These are phyloP conservation scores for Nannochloris sp. DNA, from an alignment of 139 green algal genomes.

Conservation along the genomic window DNA sequence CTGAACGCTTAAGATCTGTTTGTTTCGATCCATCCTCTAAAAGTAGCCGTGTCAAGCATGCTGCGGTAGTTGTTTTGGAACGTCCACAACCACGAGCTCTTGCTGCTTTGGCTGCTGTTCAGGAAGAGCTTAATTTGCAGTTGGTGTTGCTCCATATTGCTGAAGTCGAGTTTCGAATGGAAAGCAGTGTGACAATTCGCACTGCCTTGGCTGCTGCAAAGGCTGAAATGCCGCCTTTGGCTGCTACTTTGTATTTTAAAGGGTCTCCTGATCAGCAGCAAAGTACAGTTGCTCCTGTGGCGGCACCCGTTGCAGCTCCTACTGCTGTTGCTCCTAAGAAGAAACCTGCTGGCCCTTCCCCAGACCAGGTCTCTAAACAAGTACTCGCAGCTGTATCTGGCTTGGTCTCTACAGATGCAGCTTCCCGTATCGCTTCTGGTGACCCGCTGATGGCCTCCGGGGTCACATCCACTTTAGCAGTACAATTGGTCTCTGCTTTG, in stretches of 20 bases:
- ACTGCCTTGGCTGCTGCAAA: constrained; percentile 15
- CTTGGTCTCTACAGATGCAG: neutral
- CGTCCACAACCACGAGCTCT: neutral
- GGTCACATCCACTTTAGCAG: constrained; percentile 34
- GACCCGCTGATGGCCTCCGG: constrained; percentile 25
- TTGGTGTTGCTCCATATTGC: constrained; percentile 16
- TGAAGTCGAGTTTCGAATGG: constrained; percentile 2
- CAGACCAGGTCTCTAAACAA: neutral
- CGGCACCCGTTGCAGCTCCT: neutral
- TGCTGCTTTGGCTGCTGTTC: neutral
- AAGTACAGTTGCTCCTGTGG: neutral
- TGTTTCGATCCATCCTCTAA: neutral
- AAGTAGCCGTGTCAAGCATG: neutral
- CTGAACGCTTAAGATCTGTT: neutral
- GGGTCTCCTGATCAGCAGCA: neutral
- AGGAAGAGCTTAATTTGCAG: neutral
- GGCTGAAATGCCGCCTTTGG: constrained; percentile 24
- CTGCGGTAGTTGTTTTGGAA: constrained; percentile 10
- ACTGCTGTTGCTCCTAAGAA: neutral
- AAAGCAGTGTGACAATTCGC: too few species aligned
- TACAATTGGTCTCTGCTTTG: constrained; percentile 39
- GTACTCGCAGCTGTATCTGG: neutral
- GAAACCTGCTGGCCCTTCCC: neutral
- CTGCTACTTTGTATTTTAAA: constrained; percentile 12
- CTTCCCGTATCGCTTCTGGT: neutral